A percentile compares a stretch with the other conserved stretches of the same genome.
phyloP scores from a whole-genome alignment of 495 filamentous ascomycete genomes.

The Talaromyces thailandensis region DNA sequence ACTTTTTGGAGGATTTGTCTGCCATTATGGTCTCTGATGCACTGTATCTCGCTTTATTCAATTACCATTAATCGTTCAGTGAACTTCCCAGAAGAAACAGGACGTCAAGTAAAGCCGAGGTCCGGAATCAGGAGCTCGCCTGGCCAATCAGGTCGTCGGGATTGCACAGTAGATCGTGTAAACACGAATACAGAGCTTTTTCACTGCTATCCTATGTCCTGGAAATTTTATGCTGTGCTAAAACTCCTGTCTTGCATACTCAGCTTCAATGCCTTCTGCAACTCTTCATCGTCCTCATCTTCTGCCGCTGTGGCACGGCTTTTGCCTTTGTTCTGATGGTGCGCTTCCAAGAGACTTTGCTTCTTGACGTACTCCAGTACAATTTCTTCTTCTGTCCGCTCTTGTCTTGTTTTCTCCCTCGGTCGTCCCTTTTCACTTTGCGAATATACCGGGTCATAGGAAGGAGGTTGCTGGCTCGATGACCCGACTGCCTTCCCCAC shows the following conservation, averaged over 20 bases:
- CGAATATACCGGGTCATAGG: slow-evolving; percentile 35
- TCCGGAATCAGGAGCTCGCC: neutral
- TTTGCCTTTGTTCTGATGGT: slow-evolving; percentile 20
- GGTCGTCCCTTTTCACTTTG: slow-evolving; percentile 31
- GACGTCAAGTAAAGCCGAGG: neutral
- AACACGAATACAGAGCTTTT: neutral
- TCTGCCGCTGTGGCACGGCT: neutral
- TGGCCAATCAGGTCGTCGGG: neutral
- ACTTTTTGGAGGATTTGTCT: slow-evolving; percentile 44
- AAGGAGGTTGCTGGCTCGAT: slow-evolving; percentile 8
- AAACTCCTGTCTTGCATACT: neutral
- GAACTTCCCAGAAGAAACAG: neutral
- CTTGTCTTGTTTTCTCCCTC: slow-evolving; percentile 21
- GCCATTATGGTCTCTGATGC: neutral
- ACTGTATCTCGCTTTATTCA: neutral
- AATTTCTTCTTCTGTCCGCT: slow-evolving; percentile 58
- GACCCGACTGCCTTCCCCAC: slow-evolving; percentile 12
- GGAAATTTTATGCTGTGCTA: neutral
- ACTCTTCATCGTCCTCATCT: neutral
- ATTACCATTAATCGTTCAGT: neutral
- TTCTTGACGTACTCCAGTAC: slow-evolving; percentile 67
- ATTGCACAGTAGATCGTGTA: neutral
- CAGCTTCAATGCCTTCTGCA: neutral
- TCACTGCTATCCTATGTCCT: neutral
- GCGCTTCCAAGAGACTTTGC: slow-evolving; percentile 62